phyloP scores from a whole-genome alignment of 768 basidiomycete species.

The Coprinellus aureogranulatus region DNA sequence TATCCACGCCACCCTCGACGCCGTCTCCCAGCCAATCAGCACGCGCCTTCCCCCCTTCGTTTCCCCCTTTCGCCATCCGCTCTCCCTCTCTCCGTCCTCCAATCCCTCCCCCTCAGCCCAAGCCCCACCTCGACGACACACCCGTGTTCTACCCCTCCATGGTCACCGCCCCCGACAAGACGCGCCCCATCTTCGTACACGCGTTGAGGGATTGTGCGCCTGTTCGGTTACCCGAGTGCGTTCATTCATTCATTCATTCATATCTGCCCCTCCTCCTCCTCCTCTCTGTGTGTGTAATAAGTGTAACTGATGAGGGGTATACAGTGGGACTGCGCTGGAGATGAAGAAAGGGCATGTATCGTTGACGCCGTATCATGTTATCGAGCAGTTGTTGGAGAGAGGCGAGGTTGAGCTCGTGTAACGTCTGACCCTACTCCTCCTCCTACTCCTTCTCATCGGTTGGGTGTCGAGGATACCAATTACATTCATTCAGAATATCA shows the following conservation, averaged over 20 bases:
- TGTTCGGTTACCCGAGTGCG: conserved; percentile 68
- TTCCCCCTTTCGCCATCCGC: too few relatives aligned
- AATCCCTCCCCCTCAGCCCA: conserved; percentile 75
- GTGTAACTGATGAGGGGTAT: neutral
- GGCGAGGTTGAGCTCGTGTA: conserved; percentile 79
- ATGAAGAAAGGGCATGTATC: conserved; percentile 83
- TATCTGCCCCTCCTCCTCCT: neutral
- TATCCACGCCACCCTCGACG: too few relatives aligned
- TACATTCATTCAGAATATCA: too few relatives aligned
- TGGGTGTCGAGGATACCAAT: too few relatives aligned
- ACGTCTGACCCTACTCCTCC: too few relatives aligned
- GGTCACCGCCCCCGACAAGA: conserved; percentile 79
- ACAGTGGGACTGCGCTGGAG: conserved; percentile 64
- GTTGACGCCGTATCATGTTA: conserved; percentile 69
- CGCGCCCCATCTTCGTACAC: conserved; percentile 77
- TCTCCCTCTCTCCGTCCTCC: conserved; percentile 77
- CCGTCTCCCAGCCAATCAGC: too few relatives aligned
- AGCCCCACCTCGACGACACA: conserved; percentile 75
- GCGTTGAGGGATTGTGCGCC: conserved; percentile 70
- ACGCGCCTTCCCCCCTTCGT: too few relatives aligned
- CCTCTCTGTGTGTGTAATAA: neutral
- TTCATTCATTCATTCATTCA: conserved; percentile 6
- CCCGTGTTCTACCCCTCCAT: conserved; percentile 71
- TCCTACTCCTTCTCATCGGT: too few relatives aligned
- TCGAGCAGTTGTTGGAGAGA: conserved; percentile 69